These are phyloP conservation scores for Primulina tabacum DNA, from an alignment of 257 asterid species.

Conservation along the genomic window DNA sequence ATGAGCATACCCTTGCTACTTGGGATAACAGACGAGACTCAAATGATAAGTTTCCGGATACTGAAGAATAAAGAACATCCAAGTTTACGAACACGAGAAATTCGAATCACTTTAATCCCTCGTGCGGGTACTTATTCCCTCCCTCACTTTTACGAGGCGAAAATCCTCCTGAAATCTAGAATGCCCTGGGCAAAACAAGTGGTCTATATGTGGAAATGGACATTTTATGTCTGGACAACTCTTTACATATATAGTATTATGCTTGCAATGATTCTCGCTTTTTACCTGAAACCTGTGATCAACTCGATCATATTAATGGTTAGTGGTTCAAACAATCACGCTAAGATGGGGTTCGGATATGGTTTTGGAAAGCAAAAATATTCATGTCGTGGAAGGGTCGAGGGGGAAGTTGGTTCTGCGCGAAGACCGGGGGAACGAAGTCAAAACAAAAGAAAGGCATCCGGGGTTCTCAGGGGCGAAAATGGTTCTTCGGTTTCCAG, in stretches of 20 bases:
- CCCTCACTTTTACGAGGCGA: constrained; percentile 67
- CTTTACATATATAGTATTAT: constrained; percentile 38
- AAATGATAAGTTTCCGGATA: constrained; percentile 42
- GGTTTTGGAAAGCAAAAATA: constrained; percentile 22
- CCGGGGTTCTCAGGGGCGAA: constrained; percentile 24
- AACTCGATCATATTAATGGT: constrained; percentile 35
- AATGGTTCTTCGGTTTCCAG: constrained; percentile 41
- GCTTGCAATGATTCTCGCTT: constrained; percentile 37
- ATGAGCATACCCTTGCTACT: constrained; percentile 63
- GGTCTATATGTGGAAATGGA: constrained; percentile 65
- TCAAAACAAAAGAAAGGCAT: constrained; percentile 55
- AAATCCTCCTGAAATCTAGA: constrained; percentile 42
- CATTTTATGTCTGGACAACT: constrained; percentile 64
- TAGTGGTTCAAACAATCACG: constrained; percentile 1
- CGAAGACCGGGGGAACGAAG: constrained; percentile 45
- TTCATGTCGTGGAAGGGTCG: constrained; percentile 12
- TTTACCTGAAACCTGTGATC: constrained; percentile 44
- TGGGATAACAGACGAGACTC: constrained; percentile 60
- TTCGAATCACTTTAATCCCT: constrained; percentile 53
- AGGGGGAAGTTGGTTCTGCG: constrained; percentile 27
- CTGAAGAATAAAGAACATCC: constrained; percentile 56
- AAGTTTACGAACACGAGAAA: constrained; percentile 41
- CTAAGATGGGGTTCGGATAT: not conserved
- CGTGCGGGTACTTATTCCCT: constrained; percentile 56
- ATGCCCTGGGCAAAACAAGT: constrained; percentile 64